Evolutionary conservation across 1,284 basidiomycete species (phyloP).

Genomic region (Ustilago sp.): DNA sequence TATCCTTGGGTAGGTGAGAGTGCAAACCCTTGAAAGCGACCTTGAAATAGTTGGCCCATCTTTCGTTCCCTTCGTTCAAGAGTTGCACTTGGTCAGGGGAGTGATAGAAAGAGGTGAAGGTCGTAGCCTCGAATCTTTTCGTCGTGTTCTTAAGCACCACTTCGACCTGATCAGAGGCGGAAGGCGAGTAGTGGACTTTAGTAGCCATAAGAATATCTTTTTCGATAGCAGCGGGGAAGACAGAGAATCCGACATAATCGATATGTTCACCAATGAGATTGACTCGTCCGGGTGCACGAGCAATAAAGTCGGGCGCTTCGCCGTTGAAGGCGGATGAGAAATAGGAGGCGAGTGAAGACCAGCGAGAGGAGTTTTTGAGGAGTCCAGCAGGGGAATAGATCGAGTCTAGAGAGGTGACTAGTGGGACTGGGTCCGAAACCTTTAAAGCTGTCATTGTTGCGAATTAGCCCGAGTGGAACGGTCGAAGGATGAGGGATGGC

Average conservation of each 20-base stretch:
- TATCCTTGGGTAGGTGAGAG: conserved; percentile 55
- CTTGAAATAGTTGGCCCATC: conserved; percentile 69
- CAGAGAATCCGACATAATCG: conserved; percentile 66
- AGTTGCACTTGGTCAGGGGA: conserved; percentile 46
- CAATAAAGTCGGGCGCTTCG: conserved; percentile 58
- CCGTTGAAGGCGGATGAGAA: conserved; percentile 46
- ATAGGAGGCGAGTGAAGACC: conserved; percentile 44
- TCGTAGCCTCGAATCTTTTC: conserved; percentile 44
- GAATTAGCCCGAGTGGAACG: too few relatives aligned
- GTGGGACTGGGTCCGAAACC: conserved; percentile 57
- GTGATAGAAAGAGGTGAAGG: conserved; percentile 48
- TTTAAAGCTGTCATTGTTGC: conserved; percentile 21
- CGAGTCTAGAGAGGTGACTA: conserved; percentile 48
- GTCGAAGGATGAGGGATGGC: not conserved
- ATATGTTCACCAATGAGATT: conserved; percentile 69
- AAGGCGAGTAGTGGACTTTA: conserved; percentile 30
- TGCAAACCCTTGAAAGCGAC: conserved; percentile 66
- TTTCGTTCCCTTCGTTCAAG: conserved; percentile 53
- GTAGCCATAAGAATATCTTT: conserved; percentile 68
- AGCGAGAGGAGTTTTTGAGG: conserved; percentile 51
- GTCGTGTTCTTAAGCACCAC: conserved; percentile 58
- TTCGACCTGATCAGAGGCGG: conserved; percentile 18
- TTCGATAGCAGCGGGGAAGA: conserved; percentile 67
- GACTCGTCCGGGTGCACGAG: conserved; percentile 66
- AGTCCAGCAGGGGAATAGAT: conserved; percentile 59